Base-by-base conservation (phyloP, 345 rosid genomes). In the Citrus inodora region DNA sequence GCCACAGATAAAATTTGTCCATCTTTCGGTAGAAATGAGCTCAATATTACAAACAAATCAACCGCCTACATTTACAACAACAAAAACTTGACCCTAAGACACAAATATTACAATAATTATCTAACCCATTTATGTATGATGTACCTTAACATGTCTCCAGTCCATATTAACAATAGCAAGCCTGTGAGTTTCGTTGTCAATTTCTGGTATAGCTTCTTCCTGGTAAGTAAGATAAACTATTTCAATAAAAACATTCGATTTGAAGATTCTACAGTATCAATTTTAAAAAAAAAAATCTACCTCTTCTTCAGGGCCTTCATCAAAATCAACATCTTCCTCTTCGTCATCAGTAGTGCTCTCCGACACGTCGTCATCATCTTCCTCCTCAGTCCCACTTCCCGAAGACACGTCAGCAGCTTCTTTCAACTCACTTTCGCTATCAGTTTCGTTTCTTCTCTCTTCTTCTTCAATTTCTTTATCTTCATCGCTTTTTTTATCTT, bases 121-220 rank as follows among this genome's bases (percentile, higher is more conserved):
- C 32, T 64, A 33, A 21, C 35, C 2, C 68, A 32, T 64, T 6
- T 64, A 5, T 30, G 3, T 7, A 30, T 53, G 22, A 53, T 85
- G 67, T 85, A 94, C 98, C 89, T 91, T 87, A 79, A 94, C 97
- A 84, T 92, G 87, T 83, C 87, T 90, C 99, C 98, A 96, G 60
- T 96, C 99, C 97, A 96, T 88, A 83, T 88, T 85, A 80, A 94
- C 93, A 81, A 85, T 82, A 46, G 98, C 97, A 14, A 96, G 87
- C 83, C 99, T 91, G 74, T 69, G 84, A 17, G 98, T 96, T 86
- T 90, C 97, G 78, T 90, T 86, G 30, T 90, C 92, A 30, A 90
- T 87, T 33, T 42, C 70, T 0, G 90, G 87, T 76, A 96, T 77
- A 73, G 81, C 81, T 85, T 96, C 99, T 76, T 87, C 91, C 98